Evolutionary conservation across 2,329 filamentous ascomycete species (phyloP).

Genomic region (Fusarium austroafricanum): DNA sequence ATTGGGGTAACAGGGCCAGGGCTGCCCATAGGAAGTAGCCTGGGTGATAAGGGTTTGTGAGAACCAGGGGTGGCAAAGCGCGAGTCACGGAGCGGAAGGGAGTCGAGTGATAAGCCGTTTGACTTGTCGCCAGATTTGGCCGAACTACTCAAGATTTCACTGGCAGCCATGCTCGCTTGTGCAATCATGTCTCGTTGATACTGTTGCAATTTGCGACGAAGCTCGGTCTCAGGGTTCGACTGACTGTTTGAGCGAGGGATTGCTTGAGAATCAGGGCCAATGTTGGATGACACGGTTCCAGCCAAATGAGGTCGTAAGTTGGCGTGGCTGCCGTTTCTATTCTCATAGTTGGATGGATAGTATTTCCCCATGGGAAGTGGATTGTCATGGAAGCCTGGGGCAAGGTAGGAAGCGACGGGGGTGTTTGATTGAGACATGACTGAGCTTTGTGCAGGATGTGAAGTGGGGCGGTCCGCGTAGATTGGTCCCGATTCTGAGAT

Average conservation of each 20-base stretch:
- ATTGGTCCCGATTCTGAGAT: conserved; percentile 49
- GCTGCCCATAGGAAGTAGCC: conserved; percentile 65
- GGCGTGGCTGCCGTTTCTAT: conserved; percentile 47
- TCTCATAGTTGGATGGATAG: conserved; percentile 71
- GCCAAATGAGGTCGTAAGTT: conserved; percentile 42
- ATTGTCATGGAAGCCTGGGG: conserved; percentile 60
- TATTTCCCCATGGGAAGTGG: conserved; percentile 70
- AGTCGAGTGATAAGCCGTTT: conserved; percentile 50
- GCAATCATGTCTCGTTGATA: conserved; percentile 72
- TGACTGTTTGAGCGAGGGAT: conserved; percentile 33
- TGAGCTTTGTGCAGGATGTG: conserved; percentile 42
- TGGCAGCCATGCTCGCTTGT: conserved; percentile 65
- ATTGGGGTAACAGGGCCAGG: conserved; percentile 72
- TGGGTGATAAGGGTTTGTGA: conserved; percentile 62
- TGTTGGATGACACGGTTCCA: conserved; percentile 46
- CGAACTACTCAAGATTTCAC: conserved; percentile 53
- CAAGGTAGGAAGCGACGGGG: conserved; percentile 63
- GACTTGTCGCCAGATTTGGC: conserved; percentile 41
- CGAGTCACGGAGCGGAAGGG: conserved; percentile 52
- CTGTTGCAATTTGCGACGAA: conserved; percentile 64
- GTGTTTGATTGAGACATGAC: conserved; percentile 50
- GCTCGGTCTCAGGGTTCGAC: conserved; percentile 54
- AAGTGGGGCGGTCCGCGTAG: conserved; percentile 45
- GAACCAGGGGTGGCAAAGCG: conserved; percentile 53
- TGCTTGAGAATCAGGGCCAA: conserved; percentile 53